A percentile compares a stretch with the other conserved stretches of the same genome.
Evolutionary conservation across 2,329 filamentous ascomycete genomes (phyloP).

Genomic region (Aspergillus glaucus): DNA sequence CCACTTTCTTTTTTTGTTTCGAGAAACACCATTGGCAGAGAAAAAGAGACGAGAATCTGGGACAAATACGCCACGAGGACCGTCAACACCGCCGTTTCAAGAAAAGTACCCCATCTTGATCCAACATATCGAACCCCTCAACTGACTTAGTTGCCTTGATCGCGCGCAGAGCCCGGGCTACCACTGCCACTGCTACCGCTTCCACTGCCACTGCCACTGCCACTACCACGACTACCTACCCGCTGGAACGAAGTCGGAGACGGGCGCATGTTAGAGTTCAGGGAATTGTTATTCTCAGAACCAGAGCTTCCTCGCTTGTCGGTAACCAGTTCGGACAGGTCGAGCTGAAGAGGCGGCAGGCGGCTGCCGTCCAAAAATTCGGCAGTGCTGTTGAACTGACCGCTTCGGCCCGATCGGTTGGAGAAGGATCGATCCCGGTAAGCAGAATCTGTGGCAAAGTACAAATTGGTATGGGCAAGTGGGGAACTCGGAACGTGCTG

Average conservation of each 20-base stretch:
- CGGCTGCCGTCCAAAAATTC: slow-evolving; percentile 27
- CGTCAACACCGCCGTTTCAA: too few species aligned
- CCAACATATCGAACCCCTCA: background rate
- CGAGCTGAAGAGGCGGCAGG: slow-evolving; percentile 24
- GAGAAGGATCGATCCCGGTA: slow-evolving; percentile 37
- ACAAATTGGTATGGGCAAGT: slow-evolving; percentile 23
- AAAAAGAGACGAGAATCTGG: background rate
- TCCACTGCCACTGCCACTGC: slow-evolving; percentile 24
- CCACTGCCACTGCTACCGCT: slow-evolving; percentile 37
- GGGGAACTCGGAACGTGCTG: slow-evolving; percentile 28
- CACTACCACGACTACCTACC: slow-evolving; percentile 45
- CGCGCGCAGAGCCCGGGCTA: slow-evolving; percentile 34
- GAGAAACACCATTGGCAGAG: background rate
- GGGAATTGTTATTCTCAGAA: slow-evolving; percentile 25
- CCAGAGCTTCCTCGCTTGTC: slow-evolving; percentile 26
- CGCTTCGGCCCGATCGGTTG: slow-evolving; percentile 35
- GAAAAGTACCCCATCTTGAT: background rate
- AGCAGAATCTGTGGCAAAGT: slow-evolving; percentile 26
- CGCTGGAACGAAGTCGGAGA: slow-evolving; percentile 34
- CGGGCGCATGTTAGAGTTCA: slow-evolving; percentile 32
- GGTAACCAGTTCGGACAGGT: slow-evolving; percentile 24
- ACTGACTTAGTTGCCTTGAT: slow-evolving; percentile 23
- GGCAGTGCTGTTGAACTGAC: slow-evolving; percentile 23
- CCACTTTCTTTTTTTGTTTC: background rate
- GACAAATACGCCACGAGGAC: background rate